Evolutionary conservation across 345 rosid genomes (phyloP), one percentile per base, ranked within the genome.

Genomic region (Boechera stricta): DNA sequence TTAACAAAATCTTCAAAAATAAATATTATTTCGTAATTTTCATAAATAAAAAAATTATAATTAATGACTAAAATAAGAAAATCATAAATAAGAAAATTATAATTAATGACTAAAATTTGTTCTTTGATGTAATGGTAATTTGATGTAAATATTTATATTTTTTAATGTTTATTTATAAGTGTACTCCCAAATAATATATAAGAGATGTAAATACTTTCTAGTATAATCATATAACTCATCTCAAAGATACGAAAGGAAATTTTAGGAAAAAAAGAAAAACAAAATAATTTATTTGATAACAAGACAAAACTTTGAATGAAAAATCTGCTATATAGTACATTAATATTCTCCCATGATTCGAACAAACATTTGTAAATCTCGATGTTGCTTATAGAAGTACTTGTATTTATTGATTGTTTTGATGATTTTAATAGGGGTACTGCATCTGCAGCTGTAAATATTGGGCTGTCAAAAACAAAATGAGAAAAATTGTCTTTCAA

Each of bases 331-430:
- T 5, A 7, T 68, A 60, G 69, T 68, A 68, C 79, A 69, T 76
- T 9, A 76, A 76, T 76, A 76, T 60, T 76, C 74, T 76, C 64
- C 69, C 56, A 76, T 76, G 55, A 62, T 76, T 68, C 28, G 55
- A 76, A 60, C 38, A 69, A 69, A 61, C 10, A 42, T 60, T 66
- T 69, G 79, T 52, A 69, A 75, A 76, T 61, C 26, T 77, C 76
- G 80, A 70, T 62, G 75, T 26, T 32, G 75, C 65, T 75, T 60
- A 51, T 59, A 59, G 16, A 67, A 47, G 28, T 75, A 49, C 15
- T 68, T 69, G 74, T 69, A 61, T 76, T 69, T 69, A 69, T 69
- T 76, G 70, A 18, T 62, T 59, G 2, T 28, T 28, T 68, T 62
- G 54, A 39, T 69, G 74, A 69, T 52, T 58, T 31, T 35, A 29